Evolutionary conservation across 371 early-diverging fungal species (phyloP), one percentile per base, ranked within the genome.

Genomic region (Mucor irregularis): DNA sequence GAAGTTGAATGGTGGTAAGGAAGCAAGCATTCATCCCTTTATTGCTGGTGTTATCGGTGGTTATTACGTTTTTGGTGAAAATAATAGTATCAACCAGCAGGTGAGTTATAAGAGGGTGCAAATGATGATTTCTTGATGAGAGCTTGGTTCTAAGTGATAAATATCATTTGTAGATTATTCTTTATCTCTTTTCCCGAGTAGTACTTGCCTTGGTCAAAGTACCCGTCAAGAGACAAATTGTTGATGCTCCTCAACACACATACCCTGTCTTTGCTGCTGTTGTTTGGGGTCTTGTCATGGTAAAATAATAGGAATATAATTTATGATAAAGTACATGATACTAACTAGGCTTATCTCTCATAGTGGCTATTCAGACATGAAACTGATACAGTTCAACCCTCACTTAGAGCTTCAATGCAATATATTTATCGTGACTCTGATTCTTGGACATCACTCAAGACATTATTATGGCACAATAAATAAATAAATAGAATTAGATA

Each of bases 281-380:
- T n/a, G 85, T 89, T 29, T 98, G 98, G 98, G 98, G 97, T 5
- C 65, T 84, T 39, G 97, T 97, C 34, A 97, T 98, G 98, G 65
- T 64, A 64, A 50, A 7, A 2, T n/a, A 13, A 34, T 25, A 16
- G 9, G 26, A 6, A 29, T 11, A 8, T 30, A 33, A 31, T 19
- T 33, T 16, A 45, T 48, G 24, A 17, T 22, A 33, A 21, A 29
- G 11, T 13, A 17, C 19, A 29, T 29, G 33, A 13, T 47, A 9
- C 34, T 50, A 28, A 38, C 25, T 6, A 7, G 7, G n/a, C 17
- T 29, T 37, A 30, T 26, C 22, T 33, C 26, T 48, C 42, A 24
- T 51, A 62, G 62, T 73, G 88, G 84, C 77, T 96, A 46, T 97
- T 97, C 84, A 77, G 90, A 54, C 85, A 92, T 61, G 90, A 97